Evolutionary conservation across 2,329 filamentous ascomycete species (phyloP).

Genomic region (Teratosphaeria zuluensis): DNA sequence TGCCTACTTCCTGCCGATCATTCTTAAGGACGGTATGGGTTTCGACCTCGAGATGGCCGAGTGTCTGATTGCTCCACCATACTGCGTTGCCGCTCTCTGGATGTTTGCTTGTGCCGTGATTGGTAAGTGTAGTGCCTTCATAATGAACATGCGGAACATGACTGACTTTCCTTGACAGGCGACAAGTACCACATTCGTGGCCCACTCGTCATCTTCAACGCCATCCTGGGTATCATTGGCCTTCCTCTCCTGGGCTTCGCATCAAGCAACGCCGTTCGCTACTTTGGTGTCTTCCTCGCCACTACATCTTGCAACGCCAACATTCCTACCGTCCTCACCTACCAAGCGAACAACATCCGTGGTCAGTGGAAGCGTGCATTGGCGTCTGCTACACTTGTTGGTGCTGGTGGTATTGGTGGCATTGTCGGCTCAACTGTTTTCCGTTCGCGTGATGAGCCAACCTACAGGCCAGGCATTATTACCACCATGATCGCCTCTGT

Average conservation of each 20-base stretch:
- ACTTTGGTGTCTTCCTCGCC: conserved; percentile 29
- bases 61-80: conserved; percentile 25
- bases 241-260: conserved; percentile 26
- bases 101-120: conserved; percentile 22
- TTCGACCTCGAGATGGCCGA: conserved; percentile 21
- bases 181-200: conserved; percentile 27
- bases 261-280: conserved; percentile 18
- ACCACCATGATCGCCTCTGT: conserved; percentile 20
- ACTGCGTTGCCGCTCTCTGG: conserved; percentile 27
- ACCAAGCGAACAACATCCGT: conserved; percentile 80
- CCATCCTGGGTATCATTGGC: conserved; percentile 23
- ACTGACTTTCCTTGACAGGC: conserved; percentile 8
- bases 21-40: conserved; percentile 27
- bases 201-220: conserved; percentile 27
- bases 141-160: background rate
- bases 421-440: conserved; percentile 41
- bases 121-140: conserved; percentile 20
- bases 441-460: conserved; percentile 23
- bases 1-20: conserved; percentile 30
- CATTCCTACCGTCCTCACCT: conserved; percentile 63
- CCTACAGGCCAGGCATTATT: conserved; percentile 25
- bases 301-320: conserved; percentile 37
- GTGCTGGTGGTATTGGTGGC: conserved; percentile 67
- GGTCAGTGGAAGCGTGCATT: conserved; percentile 85
- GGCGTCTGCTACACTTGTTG: conserved; percentile 64